A percentile compares a stretch with the other conserved stretches of the same genome.
Evolutionary conservation across 192 early-diverging fungal species (phyloP).

Genomic region (Entrophospora sp.): DNA sequence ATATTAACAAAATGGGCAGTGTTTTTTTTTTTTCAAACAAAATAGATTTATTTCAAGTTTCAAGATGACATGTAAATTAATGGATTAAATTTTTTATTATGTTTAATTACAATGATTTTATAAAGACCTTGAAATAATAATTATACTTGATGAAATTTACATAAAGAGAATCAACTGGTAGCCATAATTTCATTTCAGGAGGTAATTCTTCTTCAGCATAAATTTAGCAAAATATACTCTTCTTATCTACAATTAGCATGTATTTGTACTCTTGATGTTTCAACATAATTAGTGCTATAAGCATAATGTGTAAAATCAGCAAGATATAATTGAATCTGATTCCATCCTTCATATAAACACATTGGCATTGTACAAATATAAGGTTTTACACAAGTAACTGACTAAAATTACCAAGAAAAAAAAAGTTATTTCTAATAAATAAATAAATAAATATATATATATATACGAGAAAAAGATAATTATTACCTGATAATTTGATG

Average conservation of each 20-base stretch:
- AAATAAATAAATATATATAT: too few relatives aligned
- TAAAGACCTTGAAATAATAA: too few relatives aligned
- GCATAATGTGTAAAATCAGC: conserved; percentile 71
- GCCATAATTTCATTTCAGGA: conserved; percentile 80
- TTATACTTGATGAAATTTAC: too few relatives aligned
- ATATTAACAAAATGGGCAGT: too few relatives aligned
- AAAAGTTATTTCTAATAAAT: too few relatives aligned
- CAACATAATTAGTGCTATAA: conserved; percentile 81
- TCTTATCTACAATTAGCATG: conserved; percentile 85
- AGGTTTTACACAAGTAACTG: conserved; percentile 71
- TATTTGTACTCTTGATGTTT: conserved; percentile 77
- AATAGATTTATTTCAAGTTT: too few relatives aligned
- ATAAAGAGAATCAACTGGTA: conserved; percentile 70
- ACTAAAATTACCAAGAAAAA: too few relatives aligned
- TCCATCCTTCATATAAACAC: conserved; percentile 90
- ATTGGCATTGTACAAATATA: conserved; percentile 87
- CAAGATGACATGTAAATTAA: too few relatives aligned
- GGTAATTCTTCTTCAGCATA: conserved; percentile 88
- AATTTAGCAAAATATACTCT: conserved; percentile 86
- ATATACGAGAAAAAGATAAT: too few relatives aligned
- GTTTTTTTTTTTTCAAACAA: too few relatives aligned
- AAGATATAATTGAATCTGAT: conserved; percentile 86
- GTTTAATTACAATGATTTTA: too few relatives aligned
- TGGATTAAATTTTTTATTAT: too few relatives aligned
- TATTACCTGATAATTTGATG: conserved; percentile 83